A percentile compares a stretch with the other conserved stretches of the same genome.
phyloP scores from a whole-genome alignment of 192 early-diverging fungal species.

The Umbelopsis isabellina region DNA sequence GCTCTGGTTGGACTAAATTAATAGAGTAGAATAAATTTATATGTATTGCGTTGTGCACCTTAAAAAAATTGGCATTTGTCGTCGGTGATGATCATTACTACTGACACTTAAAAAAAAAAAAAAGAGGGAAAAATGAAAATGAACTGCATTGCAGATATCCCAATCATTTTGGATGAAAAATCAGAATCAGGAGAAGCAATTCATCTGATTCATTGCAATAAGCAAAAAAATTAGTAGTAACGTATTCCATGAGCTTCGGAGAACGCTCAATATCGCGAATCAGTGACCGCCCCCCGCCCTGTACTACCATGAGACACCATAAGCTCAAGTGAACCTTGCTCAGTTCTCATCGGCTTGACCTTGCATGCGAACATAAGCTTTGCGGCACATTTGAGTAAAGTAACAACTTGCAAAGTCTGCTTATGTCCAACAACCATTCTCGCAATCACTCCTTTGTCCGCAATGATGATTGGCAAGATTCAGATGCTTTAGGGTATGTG shows the following conservation, averaged over 20 bases:
- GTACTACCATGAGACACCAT: conserved; percentile 17
- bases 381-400: neutral
- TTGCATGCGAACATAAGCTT: conserved; percentile 13
- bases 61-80: too few relatives aligned
- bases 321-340: conserved; percentile 8
- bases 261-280: neutral
- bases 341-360: conserved; percentile 20
- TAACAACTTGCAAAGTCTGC: conserved; percentile 19
- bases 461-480: conserved; percentile 23
- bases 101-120: too few relatives aligned
- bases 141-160: too few relatives aligned
- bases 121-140: too few relatives aligned
- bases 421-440: conserved; percentile 20
- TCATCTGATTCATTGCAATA: neutral
- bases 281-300: conserved; percentile 18
- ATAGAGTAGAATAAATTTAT: too few relatives aligned
- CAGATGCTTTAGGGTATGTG: conserved; percentile 4
- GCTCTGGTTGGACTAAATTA: conserved; percentile 43
- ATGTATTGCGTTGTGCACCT: too few relatives aligned
- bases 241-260: conserved; percentile 10
- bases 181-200: too few relatives aligned
- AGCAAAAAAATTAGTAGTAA: neutral
- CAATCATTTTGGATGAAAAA: too few relatives aligned
- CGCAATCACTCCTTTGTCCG: conserved; percentile 13
- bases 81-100: too few relatives aligned